These are phyloP conservation scores for Primulina eburnea DNA, from an alignment of 257 asterid species.

Conservation along the genomic window DNA sequence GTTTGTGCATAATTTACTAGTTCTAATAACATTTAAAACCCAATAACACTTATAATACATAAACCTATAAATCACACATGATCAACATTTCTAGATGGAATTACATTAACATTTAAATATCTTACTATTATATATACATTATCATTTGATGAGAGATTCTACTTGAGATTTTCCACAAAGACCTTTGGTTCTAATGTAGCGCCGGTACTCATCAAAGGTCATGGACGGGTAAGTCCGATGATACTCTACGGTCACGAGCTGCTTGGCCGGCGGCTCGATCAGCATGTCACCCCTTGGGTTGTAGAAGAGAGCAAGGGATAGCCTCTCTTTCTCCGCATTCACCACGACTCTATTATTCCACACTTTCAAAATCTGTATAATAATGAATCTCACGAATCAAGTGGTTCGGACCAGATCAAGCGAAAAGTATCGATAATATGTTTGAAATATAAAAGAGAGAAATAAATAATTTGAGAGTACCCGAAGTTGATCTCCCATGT, in stretches of 20 bases:
- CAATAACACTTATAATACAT: too few species aligned
- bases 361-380: constrained; percentile 53
- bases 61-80: too few species aligned
- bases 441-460: too few species aligned
- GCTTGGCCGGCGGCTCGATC: constrained; percentile 42
- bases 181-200: constrained; percentile 48
- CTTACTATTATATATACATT: too few species aligned
- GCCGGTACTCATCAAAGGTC: constrained; percentile 49
- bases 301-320: constrained; percentile 64
- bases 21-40: too few species aligned
- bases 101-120: too few species aligned
- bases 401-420: too few species aligned
- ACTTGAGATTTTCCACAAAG: constrained; percentile 65
- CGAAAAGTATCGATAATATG: too few species aligned
- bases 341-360: constrained; percentile 72
- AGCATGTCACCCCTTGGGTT: constrained; percentile 52
- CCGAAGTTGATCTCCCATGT: constrained; percentile 88
- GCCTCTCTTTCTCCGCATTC: constrained; percentile 53
- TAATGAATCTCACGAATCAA: too few species aligned
- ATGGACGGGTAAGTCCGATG: constrained; percentile 44
- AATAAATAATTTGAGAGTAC: constrained; percentile 22
- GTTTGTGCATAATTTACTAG: too few species aligned
- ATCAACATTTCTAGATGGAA: too few species aligned
- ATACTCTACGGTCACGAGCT: constrained; percentile 38
- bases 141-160: constrained; percentile 32